Percentiles rank a stretch among this genome's conserved stretches.
phyloP scores from a whole-genome alignment of 805 yeast genomes.

The Debaryomyces tyrocola region DNA sequence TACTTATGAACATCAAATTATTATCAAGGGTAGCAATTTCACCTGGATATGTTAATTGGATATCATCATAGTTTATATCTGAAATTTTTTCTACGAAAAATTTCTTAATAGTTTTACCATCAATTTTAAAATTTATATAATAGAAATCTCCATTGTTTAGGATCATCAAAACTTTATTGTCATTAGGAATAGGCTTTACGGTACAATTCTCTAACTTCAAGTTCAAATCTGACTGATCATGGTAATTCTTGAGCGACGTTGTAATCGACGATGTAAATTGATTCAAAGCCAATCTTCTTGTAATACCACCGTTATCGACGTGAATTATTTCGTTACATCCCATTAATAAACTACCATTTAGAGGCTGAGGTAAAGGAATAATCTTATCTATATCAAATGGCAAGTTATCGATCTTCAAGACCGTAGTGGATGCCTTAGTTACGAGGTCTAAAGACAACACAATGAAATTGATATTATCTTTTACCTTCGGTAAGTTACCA shows the following conservation, averaged over 20 bases:
- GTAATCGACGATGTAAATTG: constrained; percentile 44
- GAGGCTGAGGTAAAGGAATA: constrained; percentile 61
- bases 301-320: constrained; percentile 74
- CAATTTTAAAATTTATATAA: constrained; percentile 37
- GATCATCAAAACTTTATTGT: constrained; percentile 32
- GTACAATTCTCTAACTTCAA: constrained; percentile 56
- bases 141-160: constrained; percentile 33
- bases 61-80: constrained; percentile 24
- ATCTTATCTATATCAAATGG: constrained; percentile 74
- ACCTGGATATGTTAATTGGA: constrained; percentile 39
- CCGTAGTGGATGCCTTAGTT: constrained; percentile 60
- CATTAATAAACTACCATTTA: constrained; percentile 65
- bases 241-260: constrained; percentile 32
- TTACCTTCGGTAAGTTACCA: constrained; percentile 59
- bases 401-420: constrained; percentile 60
- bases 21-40: constrained; percentile 41
- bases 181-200: constrained; percentile 34
- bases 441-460: constrained; percentile 69
- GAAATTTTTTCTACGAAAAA: constrained; percentile 33
- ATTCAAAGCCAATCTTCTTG: constrained; percentile 64
- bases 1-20: constrained; percentile 57
- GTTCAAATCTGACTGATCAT: constrained; percentile 51
- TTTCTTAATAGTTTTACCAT: constrained; percentile 42
- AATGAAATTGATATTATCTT: constrained; percentile 61
- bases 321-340: constrained; percentile 80